A percentile compares a stretch with the other conserved stretches of the same genome.
phyloP scores from a whole-genome alignment of 2,329 filamentous ascomycete species.

The Phoma sp. region DNA sequence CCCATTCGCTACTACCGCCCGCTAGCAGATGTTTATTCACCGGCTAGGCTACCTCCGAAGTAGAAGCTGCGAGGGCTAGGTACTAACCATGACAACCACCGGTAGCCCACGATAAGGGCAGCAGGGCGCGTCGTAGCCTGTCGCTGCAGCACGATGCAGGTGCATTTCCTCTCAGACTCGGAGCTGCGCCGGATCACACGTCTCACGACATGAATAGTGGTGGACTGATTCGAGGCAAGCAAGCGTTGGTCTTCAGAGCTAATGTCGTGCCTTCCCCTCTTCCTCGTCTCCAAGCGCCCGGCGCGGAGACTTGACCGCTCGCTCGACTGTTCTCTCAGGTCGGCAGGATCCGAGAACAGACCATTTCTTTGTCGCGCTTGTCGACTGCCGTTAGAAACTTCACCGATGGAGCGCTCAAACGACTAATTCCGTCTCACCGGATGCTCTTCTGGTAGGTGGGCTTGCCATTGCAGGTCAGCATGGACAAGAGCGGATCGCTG shows the following conservation, averaged over 20 bases:
- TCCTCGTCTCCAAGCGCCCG: slow-evolving; percentile 14
- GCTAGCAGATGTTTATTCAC: slow-evolving; percentile 14
- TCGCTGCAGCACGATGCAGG: slow-evolving; percentile 31
- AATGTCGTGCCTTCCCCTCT: slow-evolving; percentile 7
- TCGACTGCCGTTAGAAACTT: not conserved
- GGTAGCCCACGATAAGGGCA: slow-evolving; percentile 29
- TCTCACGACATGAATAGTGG: slow-evolving; percentile 8
- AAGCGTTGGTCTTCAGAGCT: slow-evolving; percentile 7
- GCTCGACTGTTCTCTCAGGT: not conserved
- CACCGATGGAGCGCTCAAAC: not conserved
- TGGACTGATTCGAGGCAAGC: slow-evolving; percentile 7
- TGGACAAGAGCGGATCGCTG: not conserved
- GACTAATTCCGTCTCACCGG: not conserved
- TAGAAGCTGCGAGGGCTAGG: slow-evolving; percentile 7
- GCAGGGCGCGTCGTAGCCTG: slow-evolving; percentile 4
- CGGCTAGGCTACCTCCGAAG: slow-evolving; percentile 9
- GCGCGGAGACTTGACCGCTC: slow-evolving; percentile 3
- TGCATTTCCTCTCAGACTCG: slow-evolving; percentile 16
- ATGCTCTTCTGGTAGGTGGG: not conserved
- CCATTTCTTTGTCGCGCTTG: not conserved
- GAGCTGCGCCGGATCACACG: slow-evolving; percentile 13
- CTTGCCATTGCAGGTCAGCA: not conserved
- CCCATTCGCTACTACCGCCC: slow-evolving; percentile 13
- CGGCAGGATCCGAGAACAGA: slow-evolving; percentile 8
- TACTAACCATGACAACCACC: slow-evolving; percentile 1